phyloP scores from a whole-genome alignment of 179 eudicot genomes.

The Patellifolia procumbens region DNA sequence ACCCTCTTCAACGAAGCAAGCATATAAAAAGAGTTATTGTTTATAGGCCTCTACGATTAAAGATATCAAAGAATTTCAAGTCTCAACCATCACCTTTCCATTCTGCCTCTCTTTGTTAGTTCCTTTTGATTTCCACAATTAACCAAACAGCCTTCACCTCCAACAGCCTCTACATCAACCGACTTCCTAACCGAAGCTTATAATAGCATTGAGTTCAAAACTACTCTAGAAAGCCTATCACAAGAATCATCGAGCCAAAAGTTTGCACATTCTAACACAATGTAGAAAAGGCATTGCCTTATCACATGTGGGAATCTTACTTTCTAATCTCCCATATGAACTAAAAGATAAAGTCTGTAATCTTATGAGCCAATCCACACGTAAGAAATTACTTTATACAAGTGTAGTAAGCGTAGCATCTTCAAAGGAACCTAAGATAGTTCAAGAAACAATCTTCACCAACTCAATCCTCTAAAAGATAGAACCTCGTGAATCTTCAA shows the following conservation, averaged over 20 bases:
- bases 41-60: too few species aligned
- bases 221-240: not conserved
- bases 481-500: not conserved
- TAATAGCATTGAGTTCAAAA: not conserved
- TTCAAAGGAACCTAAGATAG: not conserved
- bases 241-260: not conserved
- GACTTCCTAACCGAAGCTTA: not conserved
- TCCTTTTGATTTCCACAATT: not conserved
- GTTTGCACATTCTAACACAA: not conserved
- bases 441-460: not conserved
- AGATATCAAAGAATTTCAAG: not conserved
- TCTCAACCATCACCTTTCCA: not conserved
- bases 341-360: not conserved
- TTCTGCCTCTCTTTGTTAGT: not conserved
- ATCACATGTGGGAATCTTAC: not conserved
- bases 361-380: not conserved
- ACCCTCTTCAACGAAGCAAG: not conserved
- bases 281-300: not conserved
- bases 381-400: not conserved
- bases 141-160: too few species aligned
- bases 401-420: not conserved
- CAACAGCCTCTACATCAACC: not conserved
- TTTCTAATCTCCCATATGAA: not conserved
- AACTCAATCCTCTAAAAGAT: not conserved
- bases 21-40: not conserved